phyloP scores from a whole-genome alignment of 1,139 yeast species.

The Hyphopichia fennica region DNA sequence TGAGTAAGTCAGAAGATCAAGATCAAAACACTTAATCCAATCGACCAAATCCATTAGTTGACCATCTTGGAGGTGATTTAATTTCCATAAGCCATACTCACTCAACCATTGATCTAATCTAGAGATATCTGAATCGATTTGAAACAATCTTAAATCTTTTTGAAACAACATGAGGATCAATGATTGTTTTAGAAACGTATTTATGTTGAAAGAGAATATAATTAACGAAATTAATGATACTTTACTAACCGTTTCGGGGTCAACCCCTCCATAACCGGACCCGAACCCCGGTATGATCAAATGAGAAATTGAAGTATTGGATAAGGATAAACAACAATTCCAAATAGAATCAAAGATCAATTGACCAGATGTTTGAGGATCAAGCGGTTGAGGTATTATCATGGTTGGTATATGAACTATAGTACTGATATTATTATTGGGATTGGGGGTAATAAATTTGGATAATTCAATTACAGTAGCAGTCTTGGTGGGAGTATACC shows the following conservation, averaged over 20 bases:
- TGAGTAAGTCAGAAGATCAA: too few species aligned
- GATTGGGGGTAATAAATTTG: neutral
- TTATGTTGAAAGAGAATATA: conserved; percentile 14
- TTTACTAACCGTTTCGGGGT: conserved; percentile 16
- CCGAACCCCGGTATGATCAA: conserved; percentile 31
- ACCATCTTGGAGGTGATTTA: neutral
- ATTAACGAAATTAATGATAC: conserved; percentile 21
- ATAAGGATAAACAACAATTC: conserved; percentile 13
- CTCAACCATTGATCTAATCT: neutral
- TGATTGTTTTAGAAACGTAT: neutral
- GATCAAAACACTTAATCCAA: neutral
- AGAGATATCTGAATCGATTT: neutral
- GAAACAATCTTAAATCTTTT: neutral
- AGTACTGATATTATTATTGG: neutral
- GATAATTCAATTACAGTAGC: neutral
- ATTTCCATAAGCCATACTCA: neutral
- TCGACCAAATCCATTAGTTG: neutral
- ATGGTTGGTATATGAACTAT: conserved; percentile 8
- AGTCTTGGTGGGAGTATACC: conserved; percentile 15
- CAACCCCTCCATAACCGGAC: conserved; percentile 26
- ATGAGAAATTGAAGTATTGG: neutral
- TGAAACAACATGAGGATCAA: neutral
- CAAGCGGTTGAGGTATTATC: conserved; percentile 15
- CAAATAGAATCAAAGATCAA: conserved; percentile 20
- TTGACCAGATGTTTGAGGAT: neutral